phyloP scores from a whole-genome alignment of 192 early-diverging fungal species.

The Coemansia sp. region DNA sequence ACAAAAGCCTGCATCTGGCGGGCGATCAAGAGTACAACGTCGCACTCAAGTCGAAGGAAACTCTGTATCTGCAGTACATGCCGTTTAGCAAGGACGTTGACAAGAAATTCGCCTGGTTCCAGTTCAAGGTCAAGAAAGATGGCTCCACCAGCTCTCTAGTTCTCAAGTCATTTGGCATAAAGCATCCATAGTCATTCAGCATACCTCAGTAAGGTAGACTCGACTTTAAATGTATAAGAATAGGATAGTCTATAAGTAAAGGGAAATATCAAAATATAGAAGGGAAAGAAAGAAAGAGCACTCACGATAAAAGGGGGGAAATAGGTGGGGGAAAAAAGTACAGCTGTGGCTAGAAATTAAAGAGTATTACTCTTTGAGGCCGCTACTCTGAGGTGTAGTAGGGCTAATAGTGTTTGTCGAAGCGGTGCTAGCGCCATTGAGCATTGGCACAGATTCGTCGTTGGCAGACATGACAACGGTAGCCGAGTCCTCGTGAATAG shows the following conservation, averaged over 20 bases:
- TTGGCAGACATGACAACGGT: conserved; percentile 1
- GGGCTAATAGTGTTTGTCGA: conserved; percentile 25
- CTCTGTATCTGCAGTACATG: background rate
- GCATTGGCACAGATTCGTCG: conserved; percentile 2
- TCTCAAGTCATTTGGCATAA: background rate
- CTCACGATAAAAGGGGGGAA: background rate
- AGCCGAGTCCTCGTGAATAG: conserved; percentile 1
- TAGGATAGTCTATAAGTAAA: background rate
- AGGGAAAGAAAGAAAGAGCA: background rate
- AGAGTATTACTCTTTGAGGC: conserved; percentile 16
- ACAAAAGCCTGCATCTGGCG: background rate
- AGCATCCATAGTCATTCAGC: background rate
- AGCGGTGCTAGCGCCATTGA: conserved; percentile 8
- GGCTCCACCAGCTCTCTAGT: background rate
- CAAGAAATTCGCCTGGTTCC: background rate
- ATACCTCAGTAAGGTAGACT: background rate
- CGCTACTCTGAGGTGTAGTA: conserved; percentile 26
- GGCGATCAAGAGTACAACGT: background rate
- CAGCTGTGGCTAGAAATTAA: background rate
- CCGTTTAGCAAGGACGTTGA: background rate
- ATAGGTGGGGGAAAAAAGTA: conserved; percentile 2
- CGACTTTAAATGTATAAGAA: background rate
- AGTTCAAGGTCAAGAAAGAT: background rate
- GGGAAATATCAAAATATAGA: background rate
- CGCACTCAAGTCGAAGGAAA: background rate